Base-by-base conservation (phyloP, 345 rosid genomes). In the Euphorbia tirucalli region DNA sequence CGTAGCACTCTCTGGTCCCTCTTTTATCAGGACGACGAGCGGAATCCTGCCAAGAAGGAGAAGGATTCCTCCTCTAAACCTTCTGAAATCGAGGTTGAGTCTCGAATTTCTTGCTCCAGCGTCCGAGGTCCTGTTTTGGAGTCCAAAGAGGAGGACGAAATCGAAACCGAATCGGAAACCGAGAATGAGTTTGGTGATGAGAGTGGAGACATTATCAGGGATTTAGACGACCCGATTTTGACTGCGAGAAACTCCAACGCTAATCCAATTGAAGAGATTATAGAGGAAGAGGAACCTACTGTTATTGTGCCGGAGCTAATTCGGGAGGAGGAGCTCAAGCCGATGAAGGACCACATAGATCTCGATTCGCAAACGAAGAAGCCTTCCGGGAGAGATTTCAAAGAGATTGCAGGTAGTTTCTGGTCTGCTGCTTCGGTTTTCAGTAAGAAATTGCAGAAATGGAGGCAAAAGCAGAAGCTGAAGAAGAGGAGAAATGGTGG, bases 361-460 rank as follows among this genome's bases (percentile, higher is more conserved):
- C 93, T 94, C 64, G 97, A 91, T 80, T 79, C 91, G 0, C 96
- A 87, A 44, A 76, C 87, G 8, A 94, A 87, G 86, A 94, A 91
- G 66, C 72, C 88, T 44, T 87, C 86, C 1, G 94, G 87, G 32
- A 84, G 89, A 61, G 95, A 89, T 49, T 85, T 89, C 58, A 92
- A 89, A 68, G 92, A 88, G 68, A 85, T 88, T 27, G 97, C 86
- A 11, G 96, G 89, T 16, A 89, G 91, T 81, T 94, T 94, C 81
- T 92, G 97, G 99, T 92, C 99, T 15, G 99, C 99, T 27, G 97
- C 98, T 43, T 94, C 98, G 8, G 95, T 94, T 27, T 94, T 94
- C 74, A 94, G 97, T 84, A 94, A 94, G 85, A 94, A 92, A 77
- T 85, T 92, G 82, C 96, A 87, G 58, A 92, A 94, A 72, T 94